Conservation (phyloP, 2,329 filamentous ascomycete genomes). For the Rhynchosporium secalis region DNA sequence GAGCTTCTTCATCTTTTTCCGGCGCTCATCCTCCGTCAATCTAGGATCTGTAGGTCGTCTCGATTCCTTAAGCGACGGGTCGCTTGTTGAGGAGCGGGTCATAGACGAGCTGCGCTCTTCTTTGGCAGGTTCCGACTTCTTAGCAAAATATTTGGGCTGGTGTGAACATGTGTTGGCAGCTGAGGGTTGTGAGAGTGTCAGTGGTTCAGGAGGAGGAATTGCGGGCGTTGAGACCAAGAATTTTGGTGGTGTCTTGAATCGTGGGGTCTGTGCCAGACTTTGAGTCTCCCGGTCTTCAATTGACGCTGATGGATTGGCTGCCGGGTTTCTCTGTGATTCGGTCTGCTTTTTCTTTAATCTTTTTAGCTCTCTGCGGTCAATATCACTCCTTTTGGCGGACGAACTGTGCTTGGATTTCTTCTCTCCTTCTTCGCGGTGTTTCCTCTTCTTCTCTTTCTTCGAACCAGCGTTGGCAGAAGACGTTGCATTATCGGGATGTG, state of each 20-base stretch:
- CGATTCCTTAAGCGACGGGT: not conserved
- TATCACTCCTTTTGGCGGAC: conserved; percentile 26
- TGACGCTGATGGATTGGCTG: conserved; percentile 25
- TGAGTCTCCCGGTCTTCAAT: conserved; percentile 14
- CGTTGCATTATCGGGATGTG: conserved; percentile 7
- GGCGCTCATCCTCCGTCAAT: conserved; percentile 20
- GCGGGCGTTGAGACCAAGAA: conserved; percentile 2
- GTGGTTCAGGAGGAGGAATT: conserved; percentile 16
- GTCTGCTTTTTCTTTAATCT: conserved; percentile 33
- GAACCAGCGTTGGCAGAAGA: conserved; percentile 16
- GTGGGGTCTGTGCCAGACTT: not conserved
- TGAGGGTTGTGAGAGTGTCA: conserved; percentile 2
- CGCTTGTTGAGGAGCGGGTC: not conserved
- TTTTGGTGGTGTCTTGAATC: conserved; percentile 2
- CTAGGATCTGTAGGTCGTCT: conserved; percentile 16
- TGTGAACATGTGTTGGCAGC: conserved; percentile 4
- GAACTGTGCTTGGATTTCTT: conserved; percentile 35
- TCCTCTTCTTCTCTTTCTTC: conserved; percentile 29
- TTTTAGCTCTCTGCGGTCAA: conserved; percentile 31
- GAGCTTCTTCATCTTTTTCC: conserved; percentile 24
- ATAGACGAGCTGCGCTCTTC: not conserved
- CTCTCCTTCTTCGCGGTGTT: conserved; percentile 29
- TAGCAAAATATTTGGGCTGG: conserved; percentile 8
- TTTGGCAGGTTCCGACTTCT: conserved; percentile 3
- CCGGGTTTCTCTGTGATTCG: conserved; percentile 24